Percentiles rank a stretch among this genome's conserved stretches.
phyloP scores from a whole-genome alignment of 2,329 filamentous ascomycete genomes.

The Nothophoma quercina region DNA sequence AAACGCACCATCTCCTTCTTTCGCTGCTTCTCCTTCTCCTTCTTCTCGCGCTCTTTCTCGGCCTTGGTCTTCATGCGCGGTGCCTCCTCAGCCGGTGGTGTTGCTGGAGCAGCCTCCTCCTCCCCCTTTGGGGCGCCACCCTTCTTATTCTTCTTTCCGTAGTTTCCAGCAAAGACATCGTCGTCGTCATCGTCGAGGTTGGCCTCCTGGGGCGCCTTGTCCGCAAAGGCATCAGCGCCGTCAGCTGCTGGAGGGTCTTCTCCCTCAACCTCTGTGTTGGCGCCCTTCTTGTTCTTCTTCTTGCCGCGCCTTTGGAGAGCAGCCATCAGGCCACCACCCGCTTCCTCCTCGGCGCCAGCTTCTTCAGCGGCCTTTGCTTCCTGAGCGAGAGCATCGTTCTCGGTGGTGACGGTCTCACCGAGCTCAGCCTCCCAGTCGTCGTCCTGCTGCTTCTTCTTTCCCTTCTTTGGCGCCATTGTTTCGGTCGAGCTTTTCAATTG shows the following conservation, averaged over 20 bases:
- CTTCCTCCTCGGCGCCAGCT: slow-evolving; percentile 56
- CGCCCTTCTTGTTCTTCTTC: slow-evolving; percentile 86
- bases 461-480: slow-evolving; percentile 93
- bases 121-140: slow-evolving; percentile 53
- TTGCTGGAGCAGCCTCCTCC: slow-evolving; percentile 49
- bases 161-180: slow-evolving; percentile 79
- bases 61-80: slow-evolving; percentile 87
- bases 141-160: slow-evolving; percentile 74
- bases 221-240: slow-evolving; percentile 56
- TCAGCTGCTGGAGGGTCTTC: slow-evolving; percentile 61
- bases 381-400: slow-evolving; percentile 58
- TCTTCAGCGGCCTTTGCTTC: slow-evolving; percentile 36
- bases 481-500: slow-evolving; percentile 1
- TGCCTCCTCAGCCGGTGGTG: slow-evolving; percentile 34
- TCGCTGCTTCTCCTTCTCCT: slow-evolving; percentile 96
- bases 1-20: slow-evolving; percentile 93
- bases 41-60: slow-evolving; percentile 97
- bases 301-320: slow-evolving; percentile 63
- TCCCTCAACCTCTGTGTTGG: slow-evolving; percentile 73
- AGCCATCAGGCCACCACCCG: slow-evolving; percentile 58
- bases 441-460: slow-evolving; percentile 83
- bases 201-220: slow-evolving; percentile 81
- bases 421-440: slow-evolving; percentile 97
- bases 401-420: slow-evolving; percentile 76
- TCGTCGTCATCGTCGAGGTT: slow-evolving; percentile 68